These are phyloP conservation scores for Malus sieversii DNA, from an alignment of 306 rosid genomes.

Conservation along the genomic window DNA sequence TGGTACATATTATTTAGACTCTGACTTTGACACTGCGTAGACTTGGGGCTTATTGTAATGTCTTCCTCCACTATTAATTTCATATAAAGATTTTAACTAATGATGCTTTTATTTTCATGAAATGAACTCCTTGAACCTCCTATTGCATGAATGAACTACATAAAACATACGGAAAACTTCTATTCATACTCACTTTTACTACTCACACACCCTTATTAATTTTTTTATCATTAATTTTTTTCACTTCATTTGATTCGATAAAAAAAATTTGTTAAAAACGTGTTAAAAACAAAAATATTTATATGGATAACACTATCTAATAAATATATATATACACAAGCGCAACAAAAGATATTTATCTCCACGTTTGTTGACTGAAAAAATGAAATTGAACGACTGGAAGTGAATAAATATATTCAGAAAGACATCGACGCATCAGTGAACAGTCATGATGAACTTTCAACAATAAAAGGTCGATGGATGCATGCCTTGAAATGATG, in stretches of 20 bases:
- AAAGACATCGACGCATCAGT: neutral
- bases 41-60: no score
- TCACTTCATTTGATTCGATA: no score
- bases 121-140: neutral
- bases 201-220: fast-evolving
- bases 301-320: no score
- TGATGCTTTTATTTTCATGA: neutral
- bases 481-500: neutral
- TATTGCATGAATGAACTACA: neutral
- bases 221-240: no score
- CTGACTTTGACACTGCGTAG: neutral
- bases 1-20: no score
- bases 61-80: no score
- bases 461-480: neutral
- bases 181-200: no score
- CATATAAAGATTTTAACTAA: no score
- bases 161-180: no score
- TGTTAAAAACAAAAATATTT: no score
- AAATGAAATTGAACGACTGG: neutral
- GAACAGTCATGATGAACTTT: neutral
- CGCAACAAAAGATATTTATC: neutral
- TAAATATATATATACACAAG: no score
- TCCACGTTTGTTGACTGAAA: neutral
- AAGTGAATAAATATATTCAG: neutral
- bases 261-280: no score